Evolutionary conservation across 345 rosid genomes (phyloP).

Genomic region (Noccaea bulbosa): DNA sequence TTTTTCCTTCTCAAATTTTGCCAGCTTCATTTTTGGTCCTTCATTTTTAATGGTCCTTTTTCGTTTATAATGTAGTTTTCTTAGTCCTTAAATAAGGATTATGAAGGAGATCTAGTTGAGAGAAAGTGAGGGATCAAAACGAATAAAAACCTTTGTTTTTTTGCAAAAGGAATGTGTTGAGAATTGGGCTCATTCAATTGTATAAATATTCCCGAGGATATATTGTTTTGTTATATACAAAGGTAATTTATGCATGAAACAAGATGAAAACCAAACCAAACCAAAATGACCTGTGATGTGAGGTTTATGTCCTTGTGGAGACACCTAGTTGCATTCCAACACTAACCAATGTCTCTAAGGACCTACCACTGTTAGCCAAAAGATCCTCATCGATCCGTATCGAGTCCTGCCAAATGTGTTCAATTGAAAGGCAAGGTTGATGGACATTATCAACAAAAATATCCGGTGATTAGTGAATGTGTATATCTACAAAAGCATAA

Average conservation of each 20-base stretch:
- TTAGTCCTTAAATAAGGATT: slow-evolving; percentile 11
- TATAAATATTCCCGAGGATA: not conserved
- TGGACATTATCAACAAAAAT: not conserved
- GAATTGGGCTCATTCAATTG: not conserved
- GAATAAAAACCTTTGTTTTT: not conserved
- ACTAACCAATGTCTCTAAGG: slow-evolving; percentile 83
- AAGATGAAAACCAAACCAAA: slow-evolving; percentile 2
- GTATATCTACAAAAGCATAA: too few relatives aligned
- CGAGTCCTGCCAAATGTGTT: slow-evolving; percentile 54
- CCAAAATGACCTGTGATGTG: not conserved
- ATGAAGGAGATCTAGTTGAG: slow-evolving; percentile 11
- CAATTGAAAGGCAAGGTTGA: not conserved
- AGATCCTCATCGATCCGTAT: slow-evolving; percentile 77
- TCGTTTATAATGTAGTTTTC: slow-evolving; percentile 26
- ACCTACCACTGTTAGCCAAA: slow-evolving; percentile 68
- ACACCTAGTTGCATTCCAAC: slow-evolving; percentile 86
- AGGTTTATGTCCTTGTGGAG: slow-evolving; percentile 45
- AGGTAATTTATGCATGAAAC: slow-evolving; percentile 16
- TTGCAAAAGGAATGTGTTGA: slow-evolving; percentile 10
- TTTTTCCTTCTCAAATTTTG: slow-evolving; percentile 8
- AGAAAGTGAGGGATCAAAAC: slow-evolving; percentile 19
- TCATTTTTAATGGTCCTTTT: slow-evolving; percentile 26
- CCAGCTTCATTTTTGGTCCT: slow-evolving; percentile 29
- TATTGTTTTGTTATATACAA: slow-evolving; percentile 18
- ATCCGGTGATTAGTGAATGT: not conserved